Evolutionary conservation across 371 early-diverging fungal genomes (phyloP).

Genomic region (Rhizomucor miehei): DNA sequence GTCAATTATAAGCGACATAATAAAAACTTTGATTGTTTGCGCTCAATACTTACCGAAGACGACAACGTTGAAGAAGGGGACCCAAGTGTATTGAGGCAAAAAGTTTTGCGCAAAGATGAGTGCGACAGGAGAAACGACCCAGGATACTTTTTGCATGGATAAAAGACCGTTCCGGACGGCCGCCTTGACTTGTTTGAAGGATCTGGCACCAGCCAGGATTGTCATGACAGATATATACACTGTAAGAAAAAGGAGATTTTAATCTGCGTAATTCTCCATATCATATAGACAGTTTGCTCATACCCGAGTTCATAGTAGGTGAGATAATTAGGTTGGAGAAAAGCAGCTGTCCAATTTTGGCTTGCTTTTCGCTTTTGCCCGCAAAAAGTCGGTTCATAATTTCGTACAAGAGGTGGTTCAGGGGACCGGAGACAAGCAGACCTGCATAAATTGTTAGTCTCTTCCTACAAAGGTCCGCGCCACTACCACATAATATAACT

Average conservation of each 20-base stretch:
- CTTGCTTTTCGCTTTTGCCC: slow-evolving; percentile 55
- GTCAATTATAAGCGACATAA: slow-evolving; percentile 9
- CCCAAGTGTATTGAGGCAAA: slow-evolving; percentile 75
- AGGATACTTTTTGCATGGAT: slow-evolving; percentile 79
- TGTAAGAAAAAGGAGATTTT: slow-evolving; percentile 13
- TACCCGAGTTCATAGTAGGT: slow-evolving; percentile 81
- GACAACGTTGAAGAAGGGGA: slow-evolving; percentile 88
- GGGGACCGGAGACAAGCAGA: slow-evolving; percentile 66
- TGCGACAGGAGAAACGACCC: slow-evolving; percentile 75
- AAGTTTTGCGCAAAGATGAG: slow-evolving; percentile 78
- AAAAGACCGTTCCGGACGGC: slow-evolving; percentile 61
- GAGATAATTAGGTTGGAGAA: slow-evolving; percentile 70
- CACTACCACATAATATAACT: neutral
- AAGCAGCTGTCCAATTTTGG: slow-evolving; percentile 62
- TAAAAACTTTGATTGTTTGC: neutral
- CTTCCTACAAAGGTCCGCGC: neutral
- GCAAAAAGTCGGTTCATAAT: slow-evolving; percentile 62
- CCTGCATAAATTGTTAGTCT: slow-evolving; percentile 18
- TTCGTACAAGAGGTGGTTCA: slow-evolving; percentile 71
- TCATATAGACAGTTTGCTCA: too few relatives aligned
- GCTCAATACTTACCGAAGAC: slow-evolving; percentile 59
- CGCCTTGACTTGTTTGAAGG: slow-evolving; percentile 44
- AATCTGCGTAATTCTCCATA: too few relatives aligned
- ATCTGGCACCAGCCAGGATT: slow-evolving; percentile 70
- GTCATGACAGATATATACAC: slow-evolving; percentile 85